Evolutionary conservation across 1,284 basidiomycete genomes (phyloP).

Genomic region (Ustilago lituana): DNA sequence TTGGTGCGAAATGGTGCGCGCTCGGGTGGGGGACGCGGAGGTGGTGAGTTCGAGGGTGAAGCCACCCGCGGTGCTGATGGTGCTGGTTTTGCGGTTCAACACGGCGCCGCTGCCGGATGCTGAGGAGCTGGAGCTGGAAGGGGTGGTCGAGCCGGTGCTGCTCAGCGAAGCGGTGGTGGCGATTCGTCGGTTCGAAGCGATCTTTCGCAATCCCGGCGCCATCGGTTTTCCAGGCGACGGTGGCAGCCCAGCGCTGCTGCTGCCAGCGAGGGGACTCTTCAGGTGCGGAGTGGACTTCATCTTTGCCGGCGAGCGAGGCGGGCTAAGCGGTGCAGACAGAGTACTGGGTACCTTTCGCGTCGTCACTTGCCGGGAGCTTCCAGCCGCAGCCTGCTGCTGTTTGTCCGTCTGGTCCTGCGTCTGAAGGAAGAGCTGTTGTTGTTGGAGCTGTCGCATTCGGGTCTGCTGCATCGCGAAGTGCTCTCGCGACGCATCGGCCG

Average conservation of each 20-base stretch:
- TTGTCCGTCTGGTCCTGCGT: slow-evolving; percentile 15
- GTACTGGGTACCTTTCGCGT: slow-evolving; percentile 28
- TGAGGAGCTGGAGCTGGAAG: slow-evolving; percentile 27
- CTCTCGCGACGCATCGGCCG: slow-evolving; percentile 26
- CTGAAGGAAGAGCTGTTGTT: slow-evolving; percentile 32
- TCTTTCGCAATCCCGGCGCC: slow-evolving; percentile 42
- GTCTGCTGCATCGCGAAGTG: slow-evolving; percentile 31
- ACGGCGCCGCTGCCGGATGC: slow-evolving; percentile 5
- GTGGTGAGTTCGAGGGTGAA: slow-evolving; percentile 42
- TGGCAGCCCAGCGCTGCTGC: slow-evolving; percentile 8
- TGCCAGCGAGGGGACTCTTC: slow-evolving; percentile 13
- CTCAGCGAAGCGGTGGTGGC: slow-evolving; percentile 5
- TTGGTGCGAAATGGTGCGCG: slow-evolving; percentile 39
- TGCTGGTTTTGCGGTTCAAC: slow-evolving; percentile 13
- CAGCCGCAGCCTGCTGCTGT: slow-evolving; percentile 5
- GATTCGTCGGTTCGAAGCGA: slow-evolving; percentile 49
- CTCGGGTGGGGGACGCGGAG: slow-evolving; percentile 30
- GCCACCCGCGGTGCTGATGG: slow-evolving; percentile 11
- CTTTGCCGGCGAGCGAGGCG: slow-evolving; percentile 45
- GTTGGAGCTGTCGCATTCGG: slow-evolving; percentile 34
- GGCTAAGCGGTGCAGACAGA: slow-evolving; percentile 29
- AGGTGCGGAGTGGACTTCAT: slow-evolving; percentile 54
- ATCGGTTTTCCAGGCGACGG: slow-evolving; percentile 19
- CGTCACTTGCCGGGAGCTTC: slow-evolving; percentile 10
- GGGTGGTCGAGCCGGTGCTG: slow-evolving; percentile 11